Evolutionary conservation across 768 basidiomycete species (phyloP).

Genomic region (Pulveroboletus ravenelii): DNA sequence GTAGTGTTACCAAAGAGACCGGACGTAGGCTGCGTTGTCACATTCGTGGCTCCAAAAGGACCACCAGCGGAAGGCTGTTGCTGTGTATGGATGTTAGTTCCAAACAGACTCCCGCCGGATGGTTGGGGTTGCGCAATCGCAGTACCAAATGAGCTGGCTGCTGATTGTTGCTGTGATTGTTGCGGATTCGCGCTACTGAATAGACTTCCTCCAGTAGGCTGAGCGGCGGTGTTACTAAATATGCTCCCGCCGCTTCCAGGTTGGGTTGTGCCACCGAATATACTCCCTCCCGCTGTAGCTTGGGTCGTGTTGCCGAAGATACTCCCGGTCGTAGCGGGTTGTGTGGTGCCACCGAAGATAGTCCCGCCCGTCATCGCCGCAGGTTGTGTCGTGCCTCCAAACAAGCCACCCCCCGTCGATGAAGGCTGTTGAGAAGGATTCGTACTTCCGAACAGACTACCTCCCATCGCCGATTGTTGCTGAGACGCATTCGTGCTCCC

Average conservation of each 20-base stretch:
- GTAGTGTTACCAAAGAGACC: constrained; percentile 26
- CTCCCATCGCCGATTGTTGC: constrained; percentile 18
- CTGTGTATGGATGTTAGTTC: constrained; percentile 10
- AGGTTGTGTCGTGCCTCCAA: constrained; percentile 16
- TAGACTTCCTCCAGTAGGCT: constrained; percentile 22
- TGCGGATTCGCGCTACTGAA: constrained; percentile 19
- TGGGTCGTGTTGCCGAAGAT: constrained; percentile 12
- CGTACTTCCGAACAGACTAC: constrained; percentile 16
- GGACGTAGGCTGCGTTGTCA: constrained; percentile 14
- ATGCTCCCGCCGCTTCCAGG: constrained; percentile 18
- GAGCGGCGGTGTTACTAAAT: constrained; percentile 20
- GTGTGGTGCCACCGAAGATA: constrained; percentile 13
- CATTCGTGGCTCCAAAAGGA: constrained; percentile 24
- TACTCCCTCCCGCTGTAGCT: constrained; percentile 12
- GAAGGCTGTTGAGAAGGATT: constrained; percentile 12
- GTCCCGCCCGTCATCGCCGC: neutral
- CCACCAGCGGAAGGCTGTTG: constrained; percentile 21
- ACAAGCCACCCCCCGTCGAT: constrained; percentile 12
- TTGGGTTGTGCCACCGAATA: constrained; percentile 18
- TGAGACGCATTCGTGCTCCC: constrained; percentile 24
- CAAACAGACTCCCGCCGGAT: constrained; percentile 19
- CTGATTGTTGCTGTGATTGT: constrained; percentile 14
- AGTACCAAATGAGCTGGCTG: constrained; percentile 20
- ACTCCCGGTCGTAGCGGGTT: constrained; percentile 11
- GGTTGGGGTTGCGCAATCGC: constrained; percentile 19